Conservation (phyloP, 345 rosid species). For the Clarkia xantiana region DNA sequence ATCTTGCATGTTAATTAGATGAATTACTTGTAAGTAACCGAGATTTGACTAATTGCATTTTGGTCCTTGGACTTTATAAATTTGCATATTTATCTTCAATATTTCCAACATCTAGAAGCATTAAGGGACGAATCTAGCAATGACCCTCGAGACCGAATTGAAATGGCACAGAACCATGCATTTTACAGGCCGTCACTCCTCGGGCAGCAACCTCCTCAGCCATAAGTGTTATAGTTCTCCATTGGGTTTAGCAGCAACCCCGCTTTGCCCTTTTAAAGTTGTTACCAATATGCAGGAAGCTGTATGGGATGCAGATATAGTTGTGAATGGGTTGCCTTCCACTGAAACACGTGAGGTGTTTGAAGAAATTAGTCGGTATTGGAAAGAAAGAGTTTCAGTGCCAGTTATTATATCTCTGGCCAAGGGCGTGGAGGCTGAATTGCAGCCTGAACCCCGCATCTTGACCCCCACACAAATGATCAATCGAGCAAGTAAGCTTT, state of each 20-base stretch:
- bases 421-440: conserved; percentile 84
- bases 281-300: conserved; percentile 95
- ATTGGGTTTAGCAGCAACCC: conserved; percentile 14
- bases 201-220: too few species aligned
- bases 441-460: conserved; percentile 65
- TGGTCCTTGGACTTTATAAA: too few species aligned
- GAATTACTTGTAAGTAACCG: too few species aligned
- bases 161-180: too few species aligned
- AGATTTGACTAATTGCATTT: too few species aligned
- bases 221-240: too few species aligned
- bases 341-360: conserved; percentile 74
- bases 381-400: conserved; percentile 73
- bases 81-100: too few species aligned
- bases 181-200: too few species aligned
- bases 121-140: too few species aligned
- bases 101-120: too few species aligned
- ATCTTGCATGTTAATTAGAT: too few species aligned
- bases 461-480: conserved; percentile 94
- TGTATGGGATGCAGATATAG: conserved; percentile 97
- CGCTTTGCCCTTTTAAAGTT: conserved; percentile 81
- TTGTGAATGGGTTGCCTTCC: conserved; percentile 90
- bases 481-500: conserved; percentile 63
- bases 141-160: too few species aligned
- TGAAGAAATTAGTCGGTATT: conserved; percentile 71
- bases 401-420: conserved; percentile 79